A percentile compares a stretch with the other conserved stretches of the same genome.
Conservation (phyloP, 169 alveolate genomes). For the Cryptosporidium ubiquitum region DNA sequence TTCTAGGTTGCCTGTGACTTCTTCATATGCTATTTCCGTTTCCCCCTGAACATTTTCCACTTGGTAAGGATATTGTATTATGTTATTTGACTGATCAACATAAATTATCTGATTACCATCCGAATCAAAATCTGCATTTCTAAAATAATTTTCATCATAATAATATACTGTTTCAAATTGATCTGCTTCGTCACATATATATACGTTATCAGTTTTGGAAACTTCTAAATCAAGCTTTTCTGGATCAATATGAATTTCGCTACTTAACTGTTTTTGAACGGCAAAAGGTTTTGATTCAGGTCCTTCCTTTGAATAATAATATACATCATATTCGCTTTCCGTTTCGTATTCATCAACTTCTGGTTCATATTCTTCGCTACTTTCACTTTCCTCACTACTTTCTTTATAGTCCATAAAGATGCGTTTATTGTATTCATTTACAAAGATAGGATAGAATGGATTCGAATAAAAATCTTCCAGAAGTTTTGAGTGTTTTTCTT, state of each 20-base stretch:
- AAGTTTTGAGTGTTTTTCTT: constrained; percentile 31
- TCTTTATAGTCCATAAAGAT: neutral
- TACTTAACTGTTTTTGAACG: neutral
- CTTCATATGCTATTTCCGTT: neutral
- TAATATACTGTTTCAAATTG: constrained; percentile 52
- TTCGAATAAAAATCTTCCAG: constrained; percentile 69
- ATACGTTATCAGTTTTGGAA: constrained; percentile 20
- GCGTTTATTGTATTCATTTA: constrained; percentile 46
- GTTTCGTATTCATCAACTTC: constrained; percentile 23
- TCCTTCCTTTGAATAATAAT: constrained; percentile 13
- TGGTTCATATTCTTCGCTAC: constrained; percentile 15
- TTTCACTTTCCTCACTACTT: constrained; percentile 23
- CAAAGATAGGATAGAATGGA: constrained; percentile 66
- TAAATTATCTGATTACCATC: constrained; percentile 5
- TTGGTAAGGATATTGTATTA: neutral
- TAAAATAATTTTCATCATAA: neutral
- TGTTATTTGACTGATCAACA: neutral
- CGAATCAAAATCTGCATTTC: neutral
- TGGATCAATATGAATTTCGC: constrained; percentile 12
- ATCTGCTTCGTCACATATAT: constrained; percentile 33
- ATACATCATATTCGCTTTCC: constrained; percentile 16
- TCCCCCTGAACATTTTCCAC: neutral
- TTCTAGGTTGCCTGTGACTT: neutral
- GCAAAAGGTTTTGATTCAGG: neutral
- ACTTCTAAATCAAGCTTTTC: constrained; percentile 3